Conservation (phyloP, 164 flowering plant species). For the Houttuynia cordata region DNA sequence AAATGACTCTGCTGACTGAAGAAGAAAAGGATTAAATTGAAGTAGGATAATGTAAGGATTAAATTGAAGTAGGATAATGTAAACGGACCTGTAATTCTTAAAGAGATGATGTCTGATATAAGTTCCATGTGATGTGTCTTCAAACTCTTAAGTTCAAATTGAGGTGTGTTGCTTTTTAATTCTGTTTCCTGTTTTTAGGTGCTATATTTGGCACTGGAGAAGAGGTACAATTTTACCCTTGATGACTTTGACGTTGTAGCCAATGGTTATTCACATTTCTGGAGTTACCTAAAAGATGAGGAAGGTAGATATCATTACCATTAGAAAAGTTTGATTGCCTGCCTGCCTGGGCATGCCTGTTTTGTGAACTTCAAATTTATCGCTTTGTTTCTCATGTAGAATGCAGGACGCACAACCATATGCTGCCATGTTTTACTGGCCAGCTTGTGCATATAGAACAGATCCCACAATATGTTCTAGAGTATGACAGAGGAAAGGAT, state of each 20-base stretch:
- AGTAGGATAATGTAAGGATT: too few relatives aligned
- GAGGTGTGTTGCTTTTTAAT: background rate
- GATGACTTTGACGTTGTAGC: slow-evolving; percentile 73
- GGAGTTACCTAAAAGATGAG: slow-evolving; percentile 33
- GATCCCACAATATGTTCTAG: slow-evolving; percentile 57
- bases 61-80: background rate
- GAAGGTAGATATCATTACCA: slow-evolving; percentile 22
- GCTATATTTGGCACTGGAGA: slow-evolving; percentile 72
- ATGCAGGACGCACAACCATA: slow-evolving; percentile 9
- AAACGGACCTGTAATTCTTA: background rate
- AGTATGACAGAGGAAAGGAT: slow-evolving; percentile 65
- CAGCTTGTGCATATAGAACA: slow-evolving; percentile 35
- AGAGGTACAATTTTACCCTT: slow-evolving; percentile 86
- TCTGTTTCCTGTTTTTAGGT: slow-evolving; percentile 31
- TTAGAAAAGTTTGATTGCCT: background rate
- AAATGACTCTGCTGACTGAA: too few relatives aligned
- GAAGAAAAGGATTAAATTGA: too few relatives aligned
- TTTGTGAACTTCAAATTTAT: background rate
- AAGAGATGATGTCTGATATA: background rate
- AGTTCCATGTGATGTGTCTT: background rate
- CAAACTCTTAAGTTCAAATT: background rate
- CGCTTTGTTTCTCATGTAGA: slow-evolving; percentile 26
- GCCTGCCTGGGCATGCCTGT: background rate
- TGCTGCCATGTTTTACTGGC: slow-evolving; percentile 36
- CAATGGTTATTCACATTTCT: slow-evolving; percentile 73